Base-by-base conservation (phyloP, 768 basidiomycete species). In the Arthromyces matolae region DNA sequence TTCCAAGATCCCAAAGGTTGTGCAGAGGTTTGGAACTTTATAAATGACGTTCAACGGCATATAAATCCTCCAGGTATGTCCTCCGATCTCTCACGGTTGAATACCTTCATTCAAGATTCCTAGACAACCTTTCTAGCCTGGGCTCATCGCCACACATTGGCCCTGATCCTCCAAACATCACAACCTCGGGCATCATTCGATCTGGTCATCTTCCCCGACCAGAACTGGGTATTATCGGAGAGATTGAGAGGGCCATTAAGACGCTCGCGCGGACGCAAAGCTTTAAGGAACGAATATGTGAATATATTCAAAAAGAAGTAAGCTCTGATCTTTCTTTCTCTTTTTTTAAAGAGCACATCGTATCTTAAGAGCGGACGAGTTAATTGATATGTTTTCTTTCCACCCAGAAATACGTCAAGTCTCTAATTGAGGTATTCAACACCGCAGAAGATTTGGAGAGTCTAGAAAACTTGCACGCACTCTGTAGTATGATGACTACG, bases 1-100 rank as follows among this genome's bases (percentile, higher is more conserved):
- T 99, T 99, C 58, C 95, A 97, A 62, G 95, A 97, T 58, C 81
- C 90, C 1, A 90, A 93, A 52, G 96, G 94, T 24, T 99, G 95
- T 57, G 77, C 84, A 25, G 93, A 98, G 71, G 90, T 98, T 40
- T 99, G 96, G 95, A 89, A 87, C 59, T 99, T 97, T 65, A 95
- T 99, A 57, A 71, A 79, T 52, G 91, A 95, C 60, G 91, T 97
- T 25, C 91, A 93, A 65, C 78, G 83, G 50, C 92, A 94, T 61
- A 77, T 92, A 76, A 81, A 80, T 57, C 66, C 68, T 20, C 71
- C 70, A 65, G 80, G 84, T 87, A 53, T 56, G 81, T 71, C 41
- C 35, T 71, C 41, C 35, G 18, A 27, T 38, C 40, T 29, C 27
- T 34, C 28, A 44, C 42, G 29, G 29, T 18, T 48, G 36, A 35